Evolutionary conservation across 106 monocot genomes (phyloP), one percentile per base, ranked within the genome.

Genomic region (Dendrobium huoshanense): DNA sequence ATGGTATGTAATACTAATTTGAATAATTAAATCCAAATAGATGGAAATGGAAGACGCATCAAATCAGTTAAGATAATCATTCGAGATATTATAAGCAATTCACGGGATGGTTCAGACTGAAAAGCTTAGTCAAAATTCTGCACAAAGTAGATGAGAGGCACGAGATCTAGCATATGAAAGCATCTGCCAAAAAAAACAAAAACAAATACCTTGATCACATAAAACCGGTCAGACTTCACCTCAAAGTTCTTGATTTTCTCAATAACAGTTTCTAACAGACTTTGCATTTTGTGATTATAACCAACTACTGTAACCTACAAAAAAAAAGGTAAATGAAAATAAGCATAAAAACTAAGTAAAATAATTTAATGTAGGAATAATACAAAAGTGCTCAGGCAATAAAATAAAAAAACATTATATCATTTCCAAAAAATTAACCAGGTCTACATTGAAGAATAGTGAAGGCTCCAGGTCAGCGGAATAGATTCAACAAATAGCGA

Each of bases 231-330:
- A 42, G 65, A 72, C 58, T 85, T 91, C 67, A 96, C 90, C 80
- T 94, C 96, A 82, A 96, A 94, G 19, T 90, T 81, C 51, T 79
- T 75, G 45, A 96, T 89, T 79, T 86, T 96, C 68, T 55, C 68
- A 80, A 92, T 84, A 72, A 96, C 86, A 78, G 82, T 91, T 67
- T 94, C 96, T 82, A 96, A 68, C 37, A 96, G 79, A 31, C 89
- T 84, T 72, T 86, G 85, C 94, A 96, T 87, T 85, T 96, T 96
- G 87, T 96, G 84, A 86, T 90, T 96, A 84, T 96, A 96, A 20
- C 96, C 96, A 81, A 77, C 37, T 22, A 91, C 80, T 73, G 79
- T 79, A 55, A 96, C 84, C 96, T 96, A 80, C 33, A 85, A 20
- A 77, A 31, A 70, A 67, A 55, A 42, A 51, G 2, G 16, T 7